These are phyloP conservation scores for Secale cereale DNA, from an alignment of 176 grass and related monocot genomes.

Conservation along the genomic window DNA sequence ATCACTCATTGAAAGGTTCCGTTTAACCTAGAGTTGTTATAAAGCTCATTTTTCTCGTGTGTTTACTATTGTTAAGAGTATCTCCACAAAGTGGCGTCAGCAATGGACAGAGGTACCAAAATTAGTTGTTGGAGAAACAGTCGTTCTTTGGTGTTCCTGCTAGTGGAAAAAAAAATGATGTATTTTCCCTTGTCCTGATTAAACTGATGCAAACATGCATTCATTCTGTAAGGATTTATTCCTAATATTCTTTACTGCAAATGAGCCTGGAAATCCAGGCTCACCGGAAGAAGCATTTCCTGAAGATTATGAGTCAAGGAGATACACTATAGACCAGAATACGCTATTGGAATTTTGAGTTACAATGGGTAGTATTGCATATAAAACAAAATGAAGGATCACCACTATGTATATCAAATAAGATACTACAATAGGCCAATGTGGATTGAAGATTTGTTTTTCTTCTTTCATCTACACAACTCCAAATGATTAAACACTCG, in stretches of 20 bases:
- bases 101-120: background rate
- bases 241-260: background rate
- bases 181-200: background rate
- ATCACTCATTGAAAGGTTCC: background rate
- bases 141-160: background rate
- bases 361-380: background rate
- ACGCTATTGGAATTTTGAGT: background rate
- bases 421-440: background rate
- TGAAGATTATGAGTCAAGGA: background rate
- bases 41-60: background rate
- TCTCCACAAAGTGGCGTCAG: background rate
- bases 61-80: background rate
- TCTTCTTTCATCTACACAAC: background rate
- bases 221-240: background rate
- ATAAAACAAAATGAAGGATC: background rate
- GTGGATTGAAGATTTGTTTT: background rate
- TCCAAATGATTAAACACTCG: background rate
- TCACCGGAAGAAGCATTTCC: background rate
- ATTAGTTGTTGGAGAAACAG: background rate
- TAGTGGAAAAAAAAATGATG: background rate
- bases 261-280: background rate
- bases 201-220: background rate
- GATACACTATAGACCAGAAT: background rate
- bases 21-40: background rate
- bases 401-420: background rate